These are phyloP conservation scores for Sphaerobolus stellatus DNA, from an alignment of 1,284 basidiomycete species.

Conservation along the genomic window DNA sequence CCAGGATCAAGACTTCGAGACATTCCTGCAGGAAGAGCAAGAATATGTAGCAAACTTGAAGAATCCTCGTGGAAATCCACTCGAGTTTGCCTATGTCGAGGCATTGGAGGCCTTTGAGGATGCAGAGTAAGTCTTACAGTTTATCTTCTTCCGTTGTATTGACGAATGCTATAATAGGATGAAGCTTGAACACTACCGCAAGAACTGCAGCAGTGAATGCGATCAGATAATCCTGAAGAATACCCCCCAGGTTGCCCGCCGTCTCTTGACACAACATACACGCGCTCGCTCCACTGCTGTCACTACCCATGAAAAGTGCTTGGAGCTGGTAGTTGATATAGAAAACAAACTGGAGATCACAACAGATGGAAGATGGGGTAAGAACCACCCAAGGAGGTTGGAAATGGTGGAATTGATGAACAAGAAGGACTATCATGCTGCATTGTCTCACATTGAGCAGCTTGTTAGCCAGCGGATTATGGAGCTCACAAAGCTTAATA, in stretches of 20 bases:
- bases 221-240: not conserved
- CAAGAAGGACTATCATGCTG: not conserved
- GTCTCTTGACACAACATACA: not conserved
- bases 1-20: conserved; percentile 3
- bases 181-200: not conserved
- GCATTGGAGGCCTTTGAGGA: not conserved
- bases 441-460: not conserved
- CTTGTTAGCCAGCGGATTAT: not conserved
- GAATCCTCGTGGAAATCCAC: not conserved
- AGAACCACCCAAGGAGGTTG: not conserved
- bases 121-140: conserved; percentile 3
- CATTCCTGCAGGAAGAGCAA: conserved; percentile 3
- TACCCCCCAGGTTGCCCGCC: not conserved
- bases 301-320: not conserved
- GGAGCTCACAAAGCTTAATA: conserved; percentile 4
- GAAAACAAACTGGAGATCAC: not conserved
- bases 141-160: not conserved
- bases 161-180: not conserved
- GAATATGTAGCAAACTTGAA: conserved; percentile 6
- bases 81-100: conserved; percentile 7
- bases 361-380: not conserved
- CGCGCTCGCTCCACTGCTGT: not conserved
- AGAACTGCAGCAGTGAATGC: not conserved
- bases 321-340: not conserved
- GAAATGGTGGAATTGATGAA: not conserved